Evolutionary conservation across 2,329 filamentous ascomycete genomes (phyloP), one percentile per base, ranked within the genome.

Genomic region (Trichophaea hybrida): DNA sequence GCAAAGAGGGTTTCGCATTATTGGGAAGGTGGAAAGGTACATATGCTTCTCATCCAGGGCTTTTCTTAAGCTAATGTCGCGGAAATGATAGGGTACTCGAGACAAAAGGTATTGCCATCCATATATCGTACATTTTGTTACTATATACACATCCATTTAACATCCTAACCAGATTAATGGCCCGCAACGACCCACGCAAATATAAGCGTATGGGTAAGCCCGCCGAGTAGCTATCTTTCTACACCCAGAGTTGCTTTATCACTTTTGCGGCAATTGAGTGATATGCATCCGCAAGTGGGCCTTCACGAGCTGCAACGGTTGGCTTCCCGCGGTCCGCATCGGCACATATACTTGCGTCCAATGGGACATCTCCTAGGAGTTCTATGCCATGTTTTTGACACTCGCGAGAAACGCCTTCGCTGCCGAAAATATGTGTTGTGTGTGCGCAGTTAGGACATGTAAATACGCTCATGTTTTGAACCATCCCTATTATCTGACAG

Each of bases 391-490:
- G 77, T 60, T 88, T 82, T 37, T 75, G 72, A 69, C 90, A 95
- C 67, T 90, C 79, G 33, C 75, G 77, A 40, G 76, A 73, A 0
- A 91, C 86, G 13, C 81, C 80, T 60, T 68, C 66, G 40, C 56
- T 64, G 1, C 86, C 85, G 70, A 94, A 93, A 24, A 95, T 82
- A 62, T 81, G 82, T 2, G 84, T 87, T 66, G 83, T 77, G n/a
- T 81, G 77, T 5, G 81, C 77, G 69, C 90, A 96, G 66, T 84
- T 79, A 0, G 87, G 87, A 67, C 89, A 94, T 2, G 78, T 80
- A 70, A 94, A 94, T 40, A 88, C 77, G 6, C 84, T 84, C 89
- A 95, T 95, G 70, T 95, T 95, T 70, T 93, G 85, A 15, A 98
- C 84, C 73, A 97, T 81, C 1, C 93, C 93, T 1, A 97, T 75